Evolutionary conservation across 2,329 filamentous ascomycete genomes (phyloP).

Genomic region (Tympanopsis confertula): DNA sequence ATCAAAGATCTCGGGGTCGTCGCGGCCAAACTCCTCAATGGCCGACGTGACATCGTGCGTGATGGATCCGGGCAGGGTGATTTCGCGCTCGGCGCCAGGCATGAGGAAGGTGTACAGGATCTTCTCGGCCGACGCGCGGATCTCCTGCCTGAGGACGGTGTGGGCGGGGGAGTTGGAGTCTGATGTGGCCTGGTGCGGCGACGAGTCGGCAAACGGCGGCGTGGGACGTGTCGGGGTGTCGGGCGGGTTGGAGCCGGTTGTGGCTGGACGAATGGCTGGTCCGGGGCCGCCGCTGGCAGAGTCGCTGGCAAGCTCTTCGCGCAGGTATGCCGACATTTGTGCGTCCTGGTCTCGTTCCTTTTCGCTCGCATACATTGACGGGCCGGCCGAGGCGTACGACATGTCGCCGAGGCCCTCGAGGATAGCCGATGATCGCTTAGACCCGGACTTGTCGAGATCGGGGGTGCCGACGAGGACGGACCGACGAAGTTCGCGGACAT

Average conservation of each 20-base stretch:
- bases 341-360: conserved; percentile 75
- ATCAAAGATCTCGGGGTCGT: conserved; percentile 95
- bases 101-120: conserved; percentile 97
- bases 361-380: conserved; percentile 51
- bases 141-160: conserved; percentile 76
- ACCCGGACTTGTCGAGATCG: conserved; percentile 69
- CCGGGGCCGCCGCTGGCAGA: conserved; percentile 31
- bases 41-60: conserved; percentile 73
- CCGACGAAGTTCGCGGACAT: conserved; percentile 85
- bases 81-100: conserved; percentile 86
- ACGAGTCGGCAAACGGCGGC: conserved; percentile 47
- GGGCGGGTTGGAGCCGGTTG: conserved; percentile 41
- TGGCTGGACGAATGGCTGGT: conserved; percentile 27
- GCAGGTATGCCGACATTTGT: conserved; percentile 80
- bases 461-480: conserved; percentile 90
- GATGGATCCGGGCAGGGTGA: conserved; percentile 80
- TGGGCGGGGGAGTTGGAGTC: conserved; percentile 76
- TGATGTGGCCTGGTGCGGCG: conserved; percentile 48
- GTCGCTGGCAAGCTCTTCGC: conserved; percentile 47
- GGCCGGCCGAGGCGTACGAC: conserved; percentile 43
- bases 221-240: conserved; percentile 32
- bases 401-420: conserved; percentile 65
- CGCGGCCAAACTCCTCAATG: conserved; percentile 82
- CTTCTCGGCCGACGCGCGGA: conserved; percentile 88
- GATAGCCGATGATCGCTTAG: conserved; percentile 73